Conservation (phyloP, 352 stramenopile species). For the Thalassiosira oceanica region DNA sequence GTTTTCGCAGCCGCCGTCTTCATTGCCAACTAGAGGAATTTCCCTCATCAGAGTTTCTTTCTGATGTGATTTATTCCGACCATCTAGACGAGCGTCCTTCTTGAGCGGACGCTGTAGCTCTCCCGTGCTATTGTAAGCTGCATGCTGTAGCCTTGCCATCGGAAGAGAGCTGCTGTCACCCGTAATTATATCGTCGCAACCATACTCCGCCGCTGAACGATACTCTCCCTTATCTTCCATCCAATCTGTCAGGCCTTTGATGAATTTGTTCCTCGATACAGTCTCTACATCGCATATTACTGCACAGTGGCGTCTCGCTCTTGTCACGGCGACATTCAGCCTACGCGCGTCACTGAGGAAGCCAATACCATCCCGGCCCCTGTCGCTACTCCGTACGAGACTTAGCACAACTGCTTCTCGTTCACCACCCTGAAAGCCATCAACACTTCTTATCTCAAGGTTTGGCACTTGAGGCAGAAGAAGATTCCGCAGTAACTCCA, state of each 20-base stretch:
- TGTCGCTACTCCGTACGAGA: conserved; percentile 89
- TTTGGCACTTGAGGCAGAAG: conserved; percentile 83
- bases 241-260: conserved; percentile 87
- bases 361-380: conserved; percentile 83
- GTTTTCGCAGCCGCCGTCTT: no score
- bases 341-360: conserved; percentile 94
- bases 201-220: conserved; percentile 71
- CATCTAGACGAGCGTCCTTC: conserved; percentile 1
- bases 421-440: conserved; percentile 96
- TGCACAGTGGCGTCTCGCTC: conserved; percentile 92
- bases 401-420: conserved; percentile 97
- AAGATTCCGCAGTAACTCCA: conserved; percentile 87
- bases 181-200: no score
- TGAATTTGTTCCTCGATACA: conserved; percentile 88
- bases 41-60: conserved; percentile 67
- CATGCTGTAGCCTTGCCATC: no score
- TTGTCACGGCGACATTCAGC: conserved; percentile 97
- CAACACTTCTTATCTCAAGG: conserved; percentile 88
- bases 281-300: conserved; percentile 94
- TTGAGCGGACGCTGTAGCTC: conserved; percentile 25
- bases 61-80: neutral
- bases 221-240: conserved; percentile 92
- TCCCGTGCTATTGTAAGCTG: no score
- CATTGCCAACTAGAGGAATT: no score
- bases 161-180: conserved; percentile 18